Evolutionary conservation across 2,329 filamentous ascomycete genomes (phyloP).

Genomic region (Chaetothyriales sp.): DNA sequence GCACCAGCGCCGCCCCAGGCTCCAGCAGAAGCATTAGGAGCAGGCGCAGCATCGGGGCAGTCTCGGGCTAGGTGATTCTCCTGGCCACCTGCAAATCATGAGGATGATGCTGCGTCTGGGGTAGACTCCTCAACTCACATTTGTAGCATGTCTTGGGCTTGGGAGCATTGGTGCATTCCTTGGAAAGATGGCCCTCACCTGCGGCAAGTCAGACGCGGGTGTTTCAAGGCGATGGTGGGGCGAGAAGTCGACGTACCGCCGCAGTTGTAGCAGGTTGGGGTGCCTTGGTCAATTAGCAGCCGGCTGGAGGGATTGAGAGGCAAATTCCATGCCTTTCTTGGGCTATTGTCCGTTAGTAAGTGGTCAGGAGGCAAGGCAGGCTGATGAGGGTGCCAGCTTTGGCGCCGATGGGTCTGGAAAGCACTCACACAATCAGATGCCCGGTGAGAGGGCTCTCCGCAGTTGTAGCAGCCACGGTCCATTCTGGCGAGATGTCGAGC

Average conservation of each 20-base stretch:
- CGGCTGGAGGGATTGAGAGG: neutral
- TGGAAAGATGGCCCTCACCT: slow-evolving; percentile 64
- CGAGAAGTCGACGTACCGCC: slow-evolving; percentile 42
- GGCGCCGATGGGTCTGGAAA: slow-evolving; percentile 61
- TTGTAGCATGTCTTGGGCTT: slow-evolving; percentile 64
- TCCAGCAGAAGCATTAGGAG: slow-evolving; percentile 15
- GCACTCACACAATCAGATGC: slow-evolving; percentile 76
- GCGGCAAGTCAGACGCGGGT: slow-evolving; percentile 7
- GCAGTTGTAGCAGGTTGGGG: slow-evolving; percentile 55
- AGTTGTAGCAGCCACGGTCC: slow-evolving; percentile 46
- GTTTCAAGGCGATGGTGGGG: neutral
- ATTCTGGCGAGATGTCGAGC: slow-evolving; percentile 20
- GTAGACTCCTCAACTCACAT: slow-evolving; percentile 19
- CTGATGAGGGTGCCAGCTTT: neutral
- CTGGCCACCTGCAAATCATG: slow-evolving; percentile 58
- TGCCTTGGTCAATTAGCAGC: slow-evolving; percentile 11
- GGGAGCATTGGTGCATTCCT: slow-evolving; percentile 76
- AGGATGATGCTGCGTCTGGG: slow-evolving; percentile 28
- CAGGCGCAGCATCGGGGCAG: slow-evolving; percentile 30
- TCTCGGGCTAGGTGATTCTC: slow-evolving; percentile 86
- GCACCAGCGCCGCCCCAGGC: slow-evolving; percentile 22
- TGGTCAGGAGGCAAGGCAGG: neutral
- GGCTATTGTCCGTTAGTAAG: neutral
- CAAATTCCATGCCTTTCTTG: neutral
- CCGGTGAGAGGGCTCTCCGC: slow-evolving; percentile 29